These are phyloP conservation scores for Passiflora organensis DNA, from an alignment of 345 rosid genomes.

Conservation along the genomic window DNA sequence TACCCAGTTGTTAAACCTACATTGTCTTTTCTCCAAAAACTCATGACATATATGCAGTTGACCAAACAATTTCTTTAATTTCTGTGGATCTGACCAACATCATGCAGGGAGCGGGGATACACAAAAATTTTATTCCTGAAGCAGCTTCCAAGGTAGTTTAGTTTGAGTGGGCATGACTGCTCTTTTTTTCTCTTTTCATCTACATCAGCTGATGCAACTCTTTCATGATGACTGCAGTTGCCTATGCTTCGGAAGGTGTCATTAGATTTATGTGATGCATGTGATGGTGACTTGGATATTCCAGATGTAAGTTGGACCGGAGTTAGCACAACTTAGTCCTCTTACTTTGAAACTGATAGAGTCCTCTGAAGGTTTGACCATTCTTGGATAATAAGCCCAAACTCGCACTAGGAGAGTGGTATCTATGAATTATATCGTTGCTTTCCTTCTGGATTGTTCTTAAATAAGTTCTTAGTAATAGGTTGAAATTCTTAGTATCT, in stretches of 20 bases:
- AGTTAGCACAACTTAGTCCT: not conserved
- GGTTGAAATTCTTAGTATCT: too few species aligned
- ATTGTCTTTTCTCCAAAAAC: not conserved
- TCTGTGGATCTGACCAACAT: not conserved
- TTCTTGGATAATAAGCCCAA: too few species aligned
- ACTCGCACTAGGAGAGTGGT: too few species aligned
- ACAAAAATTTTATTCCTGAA: constrained; percentile 48
- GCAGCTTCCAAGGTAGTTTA: constrained; percentile 52
- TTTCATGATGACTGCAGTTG: constrained; percentile 34
- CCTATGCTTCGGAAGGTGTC: constrained; percentile 64
- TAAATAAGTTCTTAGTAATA: too few species aligned
- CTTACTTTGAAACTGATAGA: too few species aligned
- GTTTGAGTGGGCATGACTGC: not conserved
- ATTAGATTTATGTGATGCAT: constrained; percentile 65
- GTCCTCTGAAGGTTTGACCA: too few species aligned
- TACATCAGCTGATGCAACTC: not conserved
- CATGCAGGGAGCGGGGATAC: constrained; percentile 61
- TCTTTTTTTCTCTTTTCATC: not conserved
- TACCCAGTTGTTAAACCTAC: not conserved
- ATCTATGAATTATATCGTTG: too few species aligned
- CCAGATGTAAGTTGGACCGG: constrained; percentile 40
- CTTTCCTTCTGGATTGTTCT: too few species aligned
- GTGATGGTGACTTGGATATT: constrained; percentile 55
- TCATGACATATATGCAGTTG: not conserved
- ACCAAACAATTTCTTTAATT: not conserved